Evolutionary conservation across 75 land plant genomes (phyloP).

Genomic region (Larix kaempferi): DNA sequence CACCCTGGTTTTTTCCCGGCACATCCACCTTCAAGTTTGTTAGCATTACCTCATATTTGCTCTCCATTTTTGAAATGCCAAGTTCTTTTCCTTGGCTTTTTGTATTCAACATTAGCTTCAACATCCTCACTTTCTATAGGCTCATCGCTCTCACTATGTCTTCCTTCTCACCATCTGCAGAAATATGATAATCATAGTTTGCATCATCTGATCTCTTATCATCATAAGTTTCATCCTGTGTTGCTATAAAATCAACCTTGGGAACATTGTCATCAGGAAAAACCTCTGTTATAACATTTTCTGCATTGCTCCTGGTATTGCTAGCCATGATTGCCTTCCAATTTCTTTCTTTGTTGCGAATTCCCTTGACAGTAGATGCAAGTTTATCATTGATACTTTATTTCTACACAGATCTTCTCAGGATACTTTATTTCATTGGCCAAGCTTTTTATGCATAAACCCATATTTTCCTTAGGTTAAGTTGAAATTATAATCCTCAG

Average conservation of each 20-base stretch:
- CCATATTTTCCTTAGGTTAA: not conserved
- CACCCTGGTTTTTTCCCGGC: constrained; percentile 3
- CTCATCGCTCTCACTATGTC: constrained; percentile 20
- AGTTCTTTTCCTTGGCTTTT: not conserved
- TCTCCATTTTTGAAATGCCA: not conserved
- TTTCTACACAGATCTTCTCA: not conserved
- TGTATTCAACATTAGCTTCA: not conserved
- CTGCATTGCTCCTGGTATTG: not conserved
- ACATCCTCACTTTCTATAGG: not conserved
- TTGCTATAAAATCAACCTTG: not conserved
- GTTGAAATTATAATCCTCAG: too few species aligned
- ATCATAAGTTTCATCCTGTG: not conserved
- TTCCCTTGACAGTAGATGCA: not conserved
- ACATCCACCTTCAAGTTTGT: not conserved
- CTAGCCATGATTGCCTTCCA: not conserved
- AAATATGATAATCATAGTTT: not conserved
- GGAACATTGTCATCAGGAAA: not conserved
- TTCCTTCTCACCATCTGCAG: constrained; percentile 14
- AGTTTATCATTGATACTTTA: not conserved
- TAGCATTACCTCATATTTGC: not conserved
- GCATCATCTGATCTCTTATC: not conserved
- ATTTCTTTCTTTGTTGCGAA: not conserved
- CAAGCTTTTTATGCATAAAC: not conserved
- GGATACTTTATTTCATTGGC: not conserved
- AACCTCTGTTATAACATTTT: not conserved